phyloP scores from a whole-genome alignment of 768 basidiomycete species.

The Leccinum disarticulatum region DNA sequence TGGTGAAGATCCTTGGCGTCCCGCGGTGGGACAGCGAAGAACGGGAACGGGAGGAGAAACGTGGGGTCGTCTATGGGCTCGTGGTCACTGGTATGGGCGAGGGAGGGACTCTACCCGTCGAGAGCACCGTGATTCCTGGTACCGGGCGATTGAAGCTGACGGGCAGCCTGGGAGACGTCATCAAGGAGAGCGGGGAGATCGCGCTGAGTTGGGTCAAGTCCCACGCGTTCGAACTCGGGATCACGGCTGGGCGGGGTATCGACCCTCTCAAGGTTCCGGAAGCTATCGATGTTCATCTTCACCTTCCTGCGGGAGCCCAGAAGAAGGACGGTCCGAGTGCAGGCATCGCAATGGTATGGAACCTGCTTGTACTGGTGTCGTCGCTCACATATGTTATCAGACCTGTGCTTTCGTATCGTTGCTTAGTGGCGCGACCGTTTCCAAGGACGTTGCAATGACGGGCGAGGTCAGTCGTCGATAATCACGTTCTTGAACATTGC shows the following conservation, averaged over 20 bases:
- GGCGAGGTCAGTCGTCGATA: slow-evolving; percentile 60
- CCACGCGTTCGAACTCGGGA: slow-evolving; percentile 75
- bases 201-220: slow-evolving; percentile 92
- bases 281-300: slow-evolving; percentile 80
- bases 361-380: not conserved
- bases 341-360: slow-evolving; percentile 78
- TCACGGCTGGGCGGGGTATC: slow-evolving; percentile 65
- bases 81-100: slow-evolving; percentile 89
- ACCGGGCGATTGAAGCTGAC: slow-evolving; percentile 73
- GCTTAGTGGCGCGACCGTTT: slow-evolving; percentile 71
- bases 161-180: slow-evolving; percentile 85
- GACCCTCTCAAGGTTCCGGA: slow-evolving; percentile 77
- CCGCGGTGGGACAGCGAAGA: slow-evolving; percentile 81
- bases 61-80: slow-evolving; percentile 81
- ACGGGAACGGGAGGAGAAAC: slow-evolving; percentile 65
- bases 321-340: slow-evolving; percentile 95
- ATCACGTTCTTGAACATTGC: not conserved
- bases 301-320: slow-evolving; percentile 86
- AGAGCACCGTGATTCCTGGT: slow-evolving; percentile 79
- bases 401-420: slow-evolving; percentile 86
- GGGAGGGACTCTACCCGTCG: slow-evolving; percentile 82
- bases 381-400: slow-evolving; percentile 33
- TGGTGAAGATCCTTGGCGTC: slow-evolving; percentile 84
- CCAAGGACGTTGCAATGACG: slow-evolving; percentile 80
- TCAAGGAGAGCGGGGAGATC: slow-evolving; percentile 88